A percentile compares a stretch with the other conserved stretches of the same genome.
Evolutionary conservation across 2,329 filamentous ascomycete genomes (phyloP).

Genomic region (Talaromyces marneffei): DNA sequence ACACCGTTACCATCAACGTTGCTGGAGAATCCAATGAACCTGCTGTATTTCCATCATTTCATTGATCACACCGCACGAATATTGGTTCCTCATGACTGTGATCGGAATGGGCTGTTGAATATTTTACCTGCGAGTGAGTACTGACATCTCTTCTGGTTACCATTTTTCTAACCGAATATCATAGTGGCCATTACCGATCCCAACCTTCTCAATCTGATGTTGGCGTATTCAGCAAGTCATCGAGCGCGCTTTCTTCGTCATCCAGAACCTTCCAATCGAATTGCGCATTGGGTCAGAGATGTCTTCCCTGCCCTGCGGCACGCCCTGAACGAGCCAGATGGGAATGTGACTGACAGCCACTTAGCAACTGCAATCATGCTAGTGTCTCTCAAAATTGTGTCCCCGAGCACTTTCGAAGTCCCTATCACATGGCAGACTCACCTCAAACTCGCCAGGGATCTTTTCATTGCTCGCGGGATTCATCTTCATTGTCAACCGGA

Average conservation of each 20-base stretch:
- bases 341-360: constrained; percentile 64
- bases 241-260: constrained; percentile 68
- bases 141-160: not conserved
- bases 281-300: constrained; percentile 72
- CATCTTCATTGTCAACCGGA: constrained; percentile 49
- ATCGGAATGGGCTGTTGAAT: constrained; percentile 55
- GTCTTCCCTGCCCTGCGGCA: constrained; percentile 61
- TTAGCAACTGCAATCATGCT: constrained; percentile 81
- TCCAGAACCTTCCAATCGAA: constrained; percentile 67
- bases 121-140: constrained; percentile 58
- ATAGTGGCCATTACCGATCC: constrained; percentile 39
- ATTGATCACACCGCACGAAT: constrained; percentile 73
- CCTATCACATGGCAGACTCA: constrained; percentile 75
- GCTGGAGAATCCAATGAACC: constrained; percentile 69
- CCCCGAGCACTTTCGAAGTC: constrained; percentile 74
- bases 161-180: not conserved
- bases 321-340: constrained; percentile 56
- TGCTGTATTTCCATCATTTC: constrained; percentile 69
- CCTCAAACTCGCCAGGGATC: constrained; percentile 66
- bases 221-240: constrained; percentile 81
- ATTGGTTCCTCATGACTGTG: constrained; percentile 57
- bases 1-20: constrained; percentile 54
- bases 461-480: constrained; percentile 63
- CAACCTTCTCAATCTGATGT: constrained; percentile 67
- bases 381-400: constrained; percentile 75